Percentiles rank a stretch among this genome's conserved stretches.
These are phyloP conservation scores for Trichosphaerium sp. DNA, from an alignment of 78 protist species.

Conservation along the genomic window DNA sequence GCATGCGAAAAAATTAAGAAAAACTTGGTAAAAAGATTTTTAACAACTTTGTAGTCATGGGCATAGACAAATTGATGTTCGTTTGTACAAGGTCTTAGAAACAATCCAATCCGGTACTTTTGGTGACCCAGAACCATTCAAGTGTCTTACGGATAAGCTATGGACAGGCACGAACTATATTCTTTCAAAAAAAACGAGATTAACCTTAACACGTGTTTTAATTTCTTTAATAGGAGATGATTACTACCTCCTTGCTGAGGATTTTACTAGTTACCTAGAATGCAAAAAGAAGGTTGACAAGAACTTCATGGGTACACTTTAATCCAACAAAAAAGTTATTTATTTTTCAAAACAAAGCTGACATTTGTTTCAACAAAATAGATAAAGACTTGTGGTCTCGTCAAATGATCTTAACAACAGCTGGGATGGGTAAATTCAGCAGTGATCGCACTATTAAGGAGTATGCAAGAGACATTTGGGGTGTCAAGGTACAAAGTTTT, in stretches of 20 bases:
- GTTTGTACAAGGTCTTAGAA: constrained; percentile 41
- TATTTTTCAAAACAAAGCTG: too few relatives aligned
- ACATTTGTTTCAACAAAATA: constrained; percentile 23
- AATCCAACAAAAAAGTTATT: too few relatives aligned
- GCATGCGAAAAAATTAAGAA: constrained; percentile 26
- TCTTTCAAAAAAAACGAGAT: too few relatives aligned
- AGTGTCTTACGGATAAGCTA: constrained; percentile 29
- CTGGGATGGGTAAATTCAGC: constrained; percentile 70
- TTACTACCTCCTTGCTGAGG: constrained; percentile 56
- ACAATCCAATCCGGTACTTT: constrained; percentile 54
- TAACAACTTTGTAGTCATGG: too few relatives aligned
- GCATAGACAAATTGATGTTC: constrained; percentile 26
- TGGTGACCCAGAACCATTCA: constrained; percentile 42
- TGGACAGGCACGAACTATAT: constrained; percentile 11
- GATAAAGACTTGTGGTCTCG: constrained; percentile 25
- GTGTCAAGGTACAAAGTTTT: constrained; percentile 24
- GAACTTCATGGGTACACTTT: too few relatives aligned
- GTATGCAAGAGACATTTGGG: constrained; percentile 88
- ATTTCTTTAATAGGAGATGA: too few relatives aligned
- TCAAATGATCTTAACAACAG: constrained; percentile 35
- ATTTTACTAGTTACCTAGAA: constrained; percentile 60
- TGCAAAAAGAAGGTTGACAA: constrained; percentile 45
- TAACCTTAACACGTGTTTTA: too few relatives aligned
- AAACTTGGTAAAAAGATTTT: too few relatives aligned
- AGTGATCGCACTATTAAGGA: constrained; percentile 85